phyloP scores from a whole-genome alignment of 805 yeast genomes.

The Naumovozyma dairenensis region DNA sequence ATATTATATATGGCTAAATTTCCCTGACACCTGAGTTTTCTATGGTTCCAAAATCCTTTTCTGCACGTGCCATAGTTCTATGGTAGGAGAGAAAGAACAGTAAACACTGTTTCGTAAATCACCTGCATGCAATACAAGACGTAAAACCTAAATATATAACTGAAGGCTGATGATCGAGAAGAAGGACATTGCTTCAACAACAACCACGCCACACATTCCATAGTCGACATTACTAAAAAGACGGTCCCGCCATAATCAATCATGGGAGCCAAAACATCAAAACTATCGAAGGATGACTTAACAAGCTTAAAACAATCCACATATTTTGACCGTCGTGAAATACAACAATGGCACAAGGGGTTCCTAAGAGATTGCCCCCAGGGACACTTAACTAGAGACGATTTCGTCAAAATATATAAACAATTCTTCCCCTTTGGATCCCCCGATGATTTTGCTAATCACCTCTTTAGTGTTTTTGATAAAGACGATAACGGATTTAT shows the following conservation, averaged over 20 bases:
- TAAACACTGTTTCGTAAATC: too few species aligned
- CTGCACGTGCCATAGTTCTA: too few species aligned
- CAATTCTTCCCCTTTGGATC: slow-evolving; percentile 98
- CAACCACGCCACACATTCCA: too few species aligned
- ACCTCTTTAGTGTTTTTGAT: slow-evolving; percentile 84
- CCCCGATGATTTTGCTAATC: slow-evolving; percentile 82
- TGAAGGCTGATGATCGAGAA: too few species aligned
- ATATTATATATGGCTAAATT: too few species aligned
- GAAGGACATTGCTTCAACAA: too few species aligned
- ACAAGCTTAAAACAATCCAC: slow-evolving; percentile 75
- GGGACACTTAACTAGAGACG: slow-evolving; percentile 79
- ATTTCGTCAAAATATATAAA: slow-evolving; percentile 83
- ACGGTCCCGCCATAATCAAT: background rate
- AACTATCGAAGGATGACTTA: slow-evolving; percentile 82
- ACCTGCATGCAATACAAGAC: too few species aligned
- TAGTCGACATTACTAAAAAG: background rate
- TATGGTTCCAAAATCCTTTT: too few species aligned
- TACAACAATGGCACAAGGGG: slow-evolving; percentile 98
- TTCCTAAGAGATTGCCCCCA: slow-evolving; percentile 88
- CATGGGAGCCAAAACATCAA: slow-evolving; percentile 95
- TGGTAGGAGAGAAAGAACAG: too few species aligned
- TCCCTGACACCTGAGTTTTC: too few species aligned
- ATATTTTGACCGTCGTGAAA: slow-evolving; percentile 82
- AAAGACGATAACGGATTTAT: slow-evolving; percentile 68
- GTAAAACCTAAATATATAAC: too few species aligned